Evolutionary conservation across 116 monocot genomes (phyloP), one percentile per base, ranked within the genome.

Genomic region (Dioscorea cayenensis): DNA sequence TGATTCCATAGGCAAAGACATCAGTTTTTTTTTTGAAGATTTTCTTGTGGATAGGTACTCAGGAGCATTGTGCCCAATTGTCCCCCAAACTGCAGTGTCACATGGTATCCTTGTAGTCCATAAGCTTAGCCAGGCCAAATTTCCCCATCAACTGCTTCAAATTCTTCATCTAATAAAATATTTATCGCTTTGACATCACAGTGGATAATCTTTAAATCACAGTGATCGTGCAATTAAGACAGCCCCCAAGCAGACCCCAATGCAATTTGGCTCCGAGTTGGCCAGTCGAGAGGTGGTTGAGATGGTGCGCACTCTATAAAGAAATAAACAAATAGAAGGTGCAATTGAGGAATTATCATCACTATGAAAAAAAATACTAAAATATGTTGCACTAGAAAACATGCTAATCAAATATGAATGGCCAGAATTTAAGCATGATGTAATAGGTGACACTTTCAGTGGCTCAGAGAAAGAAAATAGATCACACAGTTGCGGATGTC

Each of bases 31-130:
- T 72, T 95, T 92, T n/a, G 92, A 92, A 16, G 92, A 92, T 67
- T 95, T 91, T 59, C 95, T 92, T 11, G 95, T 95, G 52, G 92
- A 92, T 28, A 95, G 71, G 68, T 95, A 94, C 68, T 94, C 94
- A 32, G 90, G 94, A 63, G 94, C 94, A 43, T 85, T 88, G 69
- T 88, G 88, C 5, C 88, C 88, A 28, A 88, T 88, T 18, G 88
- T 88, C 63, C 88, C 94, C 68, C 94, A 85, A 10, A 94, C 94
- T 28, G 94, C 94, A 11, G 94, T 36, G 94, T 90, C n/a, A 94
- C 94, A 78, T 94, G 94, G 94, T 88, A 74, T 90, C 94, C 78
- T 88, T 90, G 82, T 94, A 90, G 70, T 94, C 94, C 90, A 94
- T 90, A 52, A 94, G 86, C 60, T 84, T 94, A 36, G 94, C 94